Conservation (phyloP, 148 eudicot species). For the Cornus suecica region DNA sequence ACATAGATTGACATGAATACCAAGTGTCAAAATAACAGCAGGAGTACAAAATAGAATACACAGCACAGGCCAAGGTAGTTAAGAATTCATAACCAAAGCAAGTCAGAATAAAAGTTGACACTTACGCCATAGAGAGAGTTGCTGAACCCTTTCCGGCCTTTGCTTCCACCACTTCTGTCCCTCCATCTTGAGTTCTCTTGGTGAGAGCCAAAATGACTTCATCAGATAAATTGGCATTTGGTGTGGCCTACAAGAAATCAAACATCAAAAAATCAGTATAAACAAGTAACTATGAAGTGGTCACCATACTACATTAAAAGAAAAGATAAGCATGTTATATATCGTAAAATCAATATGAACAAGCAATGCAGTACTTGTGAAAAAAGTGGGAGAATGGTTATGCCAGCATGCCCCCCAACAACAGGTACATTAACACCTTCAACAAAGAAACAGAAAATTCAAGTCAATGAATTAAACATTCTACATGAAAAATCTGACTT, state of each 20-base stretch:
- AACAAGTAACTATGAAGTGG: neutral
- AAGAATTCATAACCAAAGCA: neutral
- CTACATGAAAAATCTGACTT: neutral
- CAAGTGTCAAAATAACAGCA: neutral
- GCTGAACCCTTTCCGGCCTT: conserved; percentile 99
- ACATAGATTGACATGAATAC: neutral
- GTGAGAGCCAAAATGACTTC: conserved; percentile 65
- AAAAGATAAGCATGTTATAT: neutral
- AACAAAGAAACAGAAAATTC: conserved; percentile 7
- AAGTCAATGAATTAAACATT: neutral
- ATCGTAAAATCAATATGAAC: neutral
- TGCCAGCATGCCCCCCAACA: conserved; percentile 95
- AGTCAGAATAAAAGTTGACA: conserved; percentile 6
- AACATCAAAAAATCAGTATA: neutral
- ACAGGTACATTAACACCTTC: conserved; percentile 91
- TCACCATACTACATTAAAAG: neutral
- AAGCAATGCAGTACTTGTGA: conserved; percentile 57
- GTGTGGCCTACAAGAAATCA: conserved; percentile 56
- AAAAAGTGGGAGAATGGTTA: conserved; percentile 91
- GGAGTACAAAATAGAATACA: too few relatives aligned
- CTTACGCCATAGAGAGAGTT: conserved; percentile 99
- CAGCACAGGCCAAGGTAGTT: neutral
- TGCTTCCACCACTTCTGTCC: conserved; percentile 93
- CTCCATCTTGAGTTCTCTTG: conserved; percentile 92
- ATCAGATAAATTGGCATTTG: conserved; percentile 56